phyloP scores from a whole-genome alignment of 345 rosid genomes.

The Reutealis trisperma region DNA sequence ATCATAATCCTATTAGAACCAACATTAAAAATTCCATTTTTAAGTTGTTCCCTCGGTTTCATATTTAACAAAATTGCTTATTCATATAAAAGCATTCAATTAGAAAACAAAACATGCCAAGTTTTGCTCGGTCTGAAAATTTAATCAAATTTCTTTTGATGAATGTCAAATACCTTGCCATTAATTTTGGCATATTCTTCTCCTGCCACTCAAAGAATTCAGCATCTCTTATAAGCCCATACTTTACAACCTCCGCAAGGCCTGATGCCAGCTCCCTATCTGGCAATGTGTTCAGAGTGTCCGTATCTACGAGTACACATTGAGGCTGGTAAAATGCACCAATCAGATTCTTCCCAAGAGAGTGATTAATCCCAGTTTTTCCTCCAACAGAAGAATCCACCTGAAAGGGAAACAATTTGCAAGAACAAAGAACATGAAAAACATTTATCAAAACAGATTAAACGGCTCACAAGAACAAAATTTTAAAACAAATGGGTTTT shows the following conservation, averaged over 20 bases:
- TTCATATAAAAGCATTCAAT: neutral
- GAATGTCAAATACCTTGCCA: slow-evolving; percentile 63
- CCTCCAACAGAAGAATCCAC: slow-evolving; percentile 99
- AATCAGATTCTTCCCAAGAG: slow-evolving; percentile 92
- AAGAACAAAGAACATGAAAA: neutral
- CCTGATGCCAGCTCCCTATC: slow-evolving; percentile 96
- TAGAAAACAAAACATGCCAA: neutral
- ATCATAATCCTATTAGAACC: neutral
- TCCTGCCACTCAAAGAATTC: slow-evolving; percentile 98
- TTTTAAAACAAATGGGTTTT: neutral
- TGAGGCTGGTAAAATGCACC: slow-evolving; percentile 99
- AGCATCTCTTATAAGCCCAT: slow-evolving; percentile 94
- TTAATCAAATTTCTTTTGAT: slow-evolving; percentile 1
- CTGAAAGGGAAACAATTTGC: slow-evolving; percentile 37
- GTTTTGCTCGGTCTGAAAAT: neutral
- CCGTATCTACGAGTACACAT: slow-evolving; percentile 85
- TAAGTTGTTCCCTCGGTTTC: neutral
- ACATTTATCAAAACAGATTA: neutral
- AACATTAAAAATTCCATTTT: slow-evolving; percentile 1
- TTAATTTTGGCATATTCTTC: slow-evolving; percentile 64
- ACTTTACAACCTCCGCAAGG: slow-evolving; percentile 89
- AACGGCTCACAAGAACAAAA: neutral
- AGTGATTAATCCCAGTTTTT: slow-evolving; percentile 92
- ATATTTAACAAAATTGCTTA: neutral
- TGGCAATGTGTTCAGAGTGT: slow-evolving; percentile 84